Conservation (phyloP, 2,329 filamentous ascomycete genomes). For the Aspergillus ustus region DNA sequence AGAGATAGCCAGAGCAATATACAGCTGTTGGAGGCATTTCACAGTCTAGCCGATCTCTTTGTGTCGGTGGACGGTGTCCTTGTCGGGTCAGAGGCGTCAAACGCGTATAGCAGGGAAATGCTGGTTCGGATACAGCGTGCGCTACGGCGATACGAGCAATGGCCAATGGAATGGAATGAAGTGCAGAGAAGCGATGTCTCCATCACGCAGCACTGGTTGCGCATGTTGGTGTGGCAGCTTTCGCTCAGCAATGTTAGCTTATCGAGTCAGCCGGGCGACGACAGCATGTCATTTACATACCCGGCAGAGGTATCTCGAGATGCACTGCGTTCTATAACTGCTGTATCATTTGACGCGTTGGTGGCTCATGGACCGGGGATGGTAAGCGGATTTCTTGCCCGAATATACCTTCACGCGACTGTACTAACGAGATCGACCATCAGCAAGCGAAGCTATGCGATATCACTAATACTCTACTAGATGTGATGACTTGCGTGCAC, state of each 20-base stretch:
- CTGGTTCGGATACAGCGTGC: neutral
- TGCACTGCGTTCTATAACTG: neutral
- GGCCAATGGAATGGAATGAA: neutral
- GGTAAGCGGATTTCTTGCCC: neutral
- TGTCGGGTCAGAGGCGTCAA: neutral
- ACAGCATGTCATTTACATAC: neutral
- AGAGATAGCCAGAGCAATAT: neutral
- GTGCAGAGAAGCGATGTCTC: neutral
- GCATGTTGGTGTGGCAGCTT: neutral
- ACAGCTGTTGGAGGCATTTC: neutral
- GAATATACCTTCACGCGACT: no score
- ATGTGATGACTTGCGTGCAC: neutral
- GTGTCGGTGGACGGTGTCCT: neutral
- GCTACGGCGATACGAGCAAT: neutral
- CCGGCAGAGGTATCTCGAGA: neutral
- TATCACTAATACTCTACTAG: neutral
- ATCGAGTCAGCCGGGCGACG: neutral
- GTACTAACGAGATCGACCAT: no score
- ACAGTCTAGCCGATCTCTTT: neutral
- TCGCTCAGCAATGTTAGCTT: neutral
- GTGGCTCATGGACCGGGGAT: neutral
- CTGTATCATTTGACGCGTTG: neutral
- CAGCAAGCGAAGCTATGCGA: neutral
- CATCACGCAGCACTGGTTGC: neutral
- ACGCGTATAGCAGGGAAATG: neutral